Percentiles rank a stretch among this genome's conserved stretches.
phyloP scores from a whole-genome alignment of 768 basidiomycete genomes.

The Mycena rosella region DNA sequence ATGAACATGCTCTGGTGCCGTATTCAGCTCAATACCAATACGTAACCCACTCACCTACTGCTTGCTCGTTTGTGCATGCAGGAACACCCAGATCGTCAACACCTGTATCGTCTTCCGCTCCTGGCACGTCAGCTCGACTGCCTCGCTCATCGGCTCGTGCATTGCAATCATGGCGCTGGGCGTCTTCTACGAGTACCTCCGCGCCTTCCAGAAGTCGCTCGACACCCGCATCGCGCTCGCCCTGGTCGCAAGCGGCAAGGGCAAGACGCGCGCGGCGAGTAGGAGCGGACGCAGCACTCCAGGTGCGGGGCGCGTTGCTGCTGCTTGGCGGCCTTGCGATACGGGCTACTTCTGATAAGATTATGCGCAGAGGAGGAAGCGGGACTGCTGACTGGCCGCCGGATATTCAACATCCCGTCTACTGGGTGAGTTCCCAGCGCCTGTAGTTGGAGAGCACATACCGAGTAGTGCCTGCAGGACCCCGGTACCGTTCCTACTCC shows the following conservation, averaged over 20 bases:
- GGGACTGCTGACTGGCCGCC: slow-evolving; percentile 65
- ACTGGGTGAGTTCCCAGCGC: slow-evolving; percentile 57
- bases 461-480: slow-evolving; percentile 49
- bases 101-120: slow-evolving; percentile 85
- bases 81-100: slow-evolving; percentile 82
- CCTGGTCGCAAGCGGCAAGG: slow-evolving; percentile 60
- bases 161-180: slow-evolving; percentile 74
- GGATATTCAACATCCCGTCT: slow-evolving; percentile 49
- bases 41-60: slow-evolving; percentile 6
- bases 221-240: slow-evolving; percentile 69
- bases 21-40: slow-evolving; percentile 1
- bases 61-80: background rate
- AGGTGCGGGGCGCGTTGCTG: slow-evolving; percentile 43
- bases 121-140: slow-evolving; percentile 78
- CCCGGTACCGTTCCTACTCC: slow-evolving; percentile 62
- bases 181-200: slow-evolving; percentile 85
- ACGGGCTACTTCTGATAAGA: slow-evolving; percentile 41
- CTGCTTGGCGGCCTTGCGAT: background rate
- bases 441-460: background rate
- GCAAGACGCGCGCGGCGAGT: slow-evolving; percentile 52
- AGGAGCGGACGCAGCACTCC: slow-evolving; percentile 43
- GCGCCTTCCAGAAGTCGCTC: slow-evolving; percentile 68
- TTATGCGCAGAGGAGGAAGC: slow-evolving; percentile 55
- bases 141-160: slow-evolving; percentile 74
- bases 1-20: slow-evolving; percentile 87